Evolutionary conservation across 2,329 filamentous ascomycete species (phyloP).

Genomic region (Colletotrichum shisoi): DNA sequence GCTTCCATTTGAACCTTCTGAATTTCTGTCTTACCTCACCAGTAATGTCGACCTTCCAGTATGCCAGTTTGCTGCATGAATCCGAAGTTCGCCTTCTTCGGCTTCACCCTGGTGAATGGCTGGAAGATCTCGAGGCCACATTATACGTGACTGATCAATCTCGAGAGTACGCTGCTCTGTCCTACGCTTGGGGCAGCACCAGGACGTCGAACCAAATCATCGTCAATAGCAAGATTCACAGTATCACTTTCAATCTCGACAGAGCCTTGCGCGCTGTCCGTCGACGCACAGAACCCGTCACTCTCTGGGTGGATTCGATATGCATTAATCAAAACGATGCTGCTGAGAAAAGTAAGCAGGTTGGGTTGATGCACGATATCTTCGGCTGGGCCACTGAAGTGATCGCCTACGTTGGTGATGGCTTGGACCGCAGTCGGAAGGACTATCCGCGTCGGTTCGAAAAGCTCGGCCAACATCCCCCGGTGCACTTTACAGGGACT

Average conservation of each 20-base stretch:
- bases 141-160: constrained; percentile 11
- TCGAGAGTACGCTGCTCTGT: constrained; percentile 42
- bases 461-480: not conserved
- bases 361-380: constrained; percentile 36
- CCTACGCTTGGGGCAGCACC: constrained; percentile 45
- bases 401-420: constrained; percentile 27
- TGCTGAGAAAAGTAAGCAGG: constrained; percentile 36
- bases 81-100: constrained; percentile 26
- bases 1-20: not conserved
- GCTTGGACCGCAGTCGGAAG: constrained; percentile 24
- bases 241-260: constrained; percentile 45
- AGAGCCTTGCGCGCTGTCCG: constrained; percentile 44
- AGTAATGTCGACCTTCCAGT: constrained; percentile 19
- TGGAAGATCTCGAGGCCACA: constrained; percentile 20
- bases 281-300: not conserved
- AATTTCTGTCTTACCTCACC: not conserved
- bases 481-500: not conserved
- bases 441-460: constrained; percentile 21
- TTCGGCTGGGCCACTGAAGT: constrained; percentile 24
- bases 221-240: constrained; percentile 40
- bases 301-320: constrained; percentile 37
- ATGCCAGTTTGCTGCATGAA: not conserved
- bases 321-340: constrained; percentile 39
- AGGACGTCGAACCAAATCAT: constrained; percentile 38
- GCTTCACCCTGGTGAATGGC: constrained; percentile 33